phyloP scores from a whole-genome alignment of 2,329 filamentous ascomycete genomes.

The Podosphaera xanthii region DNA sequence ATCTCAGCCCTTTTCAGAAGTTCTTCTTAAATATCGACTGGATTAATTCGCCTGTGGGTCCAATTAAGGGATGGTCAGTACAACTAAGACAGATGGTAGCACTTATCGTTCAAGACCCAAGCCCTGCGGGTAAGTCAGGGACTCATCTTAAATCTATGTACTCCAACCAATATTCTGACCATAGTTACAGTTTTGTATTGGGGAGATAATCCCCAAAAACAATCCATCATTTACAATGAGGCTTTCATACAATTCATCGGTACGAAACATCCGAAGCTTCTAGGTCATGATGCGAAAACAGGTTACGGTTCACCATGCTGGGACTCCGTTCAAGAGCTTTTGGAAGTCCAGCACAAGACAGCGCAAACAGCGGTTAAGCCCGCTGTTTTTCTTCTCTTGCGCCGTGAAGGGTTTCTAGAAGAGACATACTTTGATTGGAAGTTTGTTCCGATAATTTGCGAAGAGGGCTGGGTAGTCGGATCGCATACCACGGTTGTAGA shows the following conservation, averaged over 20 bases:
- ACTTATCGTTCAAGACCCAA: conserved; percentile 17
- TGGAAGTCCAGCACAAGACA: conserved; percentile 40
- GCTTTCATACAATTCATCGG: conserved; percentile 49
- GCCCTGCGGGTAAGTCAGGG: conserved; percentile 10
- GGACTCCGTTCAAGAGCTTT: conserved; percentile 42
- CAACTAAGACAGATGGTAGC: conserved; percentile 20
- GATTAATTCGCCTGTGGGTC: conserved; percentile 20
- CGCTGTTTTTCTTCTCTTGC: conserved; percentile 54
- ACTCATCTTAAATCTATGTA: neutral
- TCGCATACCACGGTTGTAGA: conserved; percentile 66
- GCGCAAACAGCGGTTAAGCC: conserved; percentile 71
- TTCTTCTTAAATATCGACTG: conserved; percentile 19
- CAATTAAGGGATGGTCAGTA: conserved; percentile 19
- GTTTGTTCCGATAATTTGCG: conserved; percentile 53
- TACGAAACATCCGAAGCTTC: conserved; percentile 40
- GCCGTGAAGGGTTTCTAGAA: conserved; percentile 45
- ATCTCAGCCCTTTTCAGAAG: conserved; percentile 9
- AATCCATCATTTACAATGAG: conserved; percentile 47
- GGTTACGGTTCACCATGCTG: conserved; percentile 55
- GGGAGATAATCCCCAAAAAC: conserved; percentile 33
- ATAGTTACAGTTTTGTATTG: conserved; percentile 37
- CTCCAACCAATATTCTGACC: neutral
- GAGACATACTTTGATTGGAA: conserved; percentile 71
- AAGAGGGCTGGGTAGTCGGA: conserved; percentile 50
- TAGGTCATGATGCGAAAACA: conserved; percentile 37